Base-by-base conservation (phyloP, 352 stramenopile genomes). In the Phytophthora sp. region DNA sequence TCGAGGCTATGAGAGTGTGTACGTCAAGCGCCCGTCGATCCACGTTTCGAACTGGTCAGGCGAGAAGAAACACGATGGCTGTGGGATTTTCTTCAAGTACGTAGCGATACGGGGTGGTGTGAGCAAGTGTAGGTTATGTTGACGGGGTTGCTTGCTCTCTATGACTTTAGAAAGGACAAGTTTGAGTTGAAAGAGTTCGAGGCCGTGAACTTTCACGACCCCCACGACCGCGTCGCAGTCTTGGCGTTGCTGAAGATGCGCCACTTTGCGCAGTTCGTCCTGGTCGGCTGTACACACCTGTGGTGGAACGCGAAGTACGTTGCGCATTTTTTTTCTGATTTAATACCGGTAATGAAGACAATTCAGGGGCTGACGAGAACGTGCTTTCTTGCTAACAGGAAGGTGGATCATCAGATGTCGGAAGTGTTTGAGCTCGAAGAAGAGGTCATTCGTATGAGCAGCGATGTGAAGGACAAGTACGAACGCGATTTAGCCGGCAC, bases 221-320 rank as follows among this genome's bases (percentile, higher is more conserved):
- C 86, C 20, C 87, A 96, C 46, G 87, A 96, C 62, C 83, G 87
- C 38, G 86, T 96, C 4, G 87, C 87, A n/a, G 75, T 96, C 39
- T 76, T 96, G 41, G 85, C 86, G 38, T 56, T 96, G 60, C 76
- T 96, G 37, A 90, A 93, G 72, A 86, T 92, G 81, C 82, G 83
- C 15, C 74, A 91, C 45, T 92, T 91, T 66, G 79, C 84, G 39
- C 79, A 96, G 53, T 91, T 84, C 17, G 80, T 96, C 34, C 62
- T 96, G 18, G 72, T 96, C 11, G 87, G 84, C 8, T 93, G 84
- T 63, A 96, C 87, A 5, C 87, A 96, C 35, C 50, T 96, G 21
- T 96, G 86, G 84, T 96, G 87, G 87, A 96, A 96, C 48, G 76
- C 82, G 12, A 92, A 94, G 84, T 93, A 66, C 54, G 79, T 76